Evolutionary conservation across 768 basidiomycete species (phyloP).

Genomic region (Tricholoma sp.): DNA sequence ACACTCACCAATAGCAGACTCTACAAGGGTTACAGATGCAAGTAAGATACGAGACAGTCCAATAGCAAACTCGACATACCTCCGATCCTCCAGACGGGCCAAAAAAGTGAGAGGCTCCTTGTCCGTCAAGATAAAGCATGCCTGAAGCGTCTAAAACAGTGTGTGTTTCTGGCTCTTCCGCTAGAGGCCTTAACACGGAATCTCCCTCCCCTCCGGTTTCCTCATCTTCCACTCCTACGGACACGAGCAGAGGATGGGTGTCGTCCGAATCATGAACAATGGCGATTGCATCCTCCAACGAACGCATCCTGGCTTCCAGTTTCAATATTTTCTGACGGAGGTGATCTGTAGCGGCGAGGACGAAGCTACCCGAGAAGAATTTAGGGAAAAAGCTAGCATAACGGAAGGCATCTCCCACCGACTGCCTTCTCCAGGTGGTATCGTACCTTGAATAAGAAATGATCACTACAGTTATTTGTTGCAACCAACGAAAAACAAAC

Average conservation of each 20-base stretch:
- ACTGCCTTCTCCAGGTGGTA: conserved; percentile 52
- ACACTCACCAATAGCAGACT: conserved; percentile 37
- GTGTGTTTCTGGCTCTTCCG: conserved; percentile 20
- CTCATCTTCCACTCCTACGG: conserved; percentile 12
- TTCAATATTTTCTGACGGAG: conserved; percentile 39
- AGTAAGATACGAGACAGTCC: neutral
- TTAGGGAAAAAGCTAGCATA: neutral
- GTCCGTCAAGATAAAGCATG: conserved; percentile 38
- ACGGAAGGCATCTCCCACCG: conserved; percentile 28
- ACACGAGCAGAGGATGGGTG: conserved; percentile 39
- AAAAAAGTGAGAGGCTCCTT: conserved; percentile 37
- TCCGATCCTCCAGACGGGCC: conserved; percentile 47
- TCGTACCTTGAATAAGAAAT: conserved; percentile 31
- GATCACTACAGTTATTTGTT: neutral
- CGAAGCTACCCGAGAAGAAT: conserved; percentile 32
- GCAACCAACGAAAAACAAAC: conserved; percentile 21
- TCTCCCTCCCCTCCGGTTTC: conserved; percentile 24
- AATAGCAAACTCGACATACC: conserved; percentile 24
- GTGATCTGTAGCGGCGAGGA: conserved; percentile 48
- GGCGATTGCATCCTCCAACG: conserved; percentile 52
- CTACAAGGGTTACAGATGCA: conserved; percentile 16
- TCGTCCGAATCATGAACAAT: conserved; percentile 37
- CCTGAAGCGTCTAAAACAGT: conserved; percentile 35
- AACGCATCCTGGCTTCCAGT: conserved; percentile 47
- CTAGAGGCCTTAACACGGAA: conserved; percentile 19